Base-by-base conservation (phyloP, 2,329 filamentous ascomycete species). In the Sclerotinia trifoliorum region DNA sequence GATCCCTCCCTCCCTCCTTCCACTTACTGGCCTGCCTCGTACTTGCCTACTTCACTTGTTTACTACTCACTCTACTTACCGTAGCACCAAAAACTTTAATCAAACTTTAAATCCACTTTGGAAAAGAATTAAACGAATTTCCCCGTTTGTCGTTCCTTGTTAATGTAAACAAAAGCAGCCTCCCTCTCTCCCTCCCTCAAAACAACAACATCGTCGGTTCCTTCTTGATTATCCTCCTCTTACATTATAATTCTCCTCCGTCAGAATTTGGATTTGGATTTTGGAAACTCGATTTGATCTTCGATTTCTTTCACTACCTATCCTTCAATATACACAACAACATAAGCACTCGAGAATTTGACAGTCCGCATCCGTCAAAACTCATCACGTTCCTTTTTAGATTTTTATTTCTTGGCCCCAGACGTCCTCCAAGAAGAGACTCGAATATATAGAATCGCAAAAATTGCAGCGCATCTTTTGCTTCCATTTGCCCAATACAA, bases 201-300 rank as follows among this genome's bases (percentile, higher is more conserved):
- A 57, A 57, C 29, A 24, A 32, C 15, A 32, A 39, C n/a, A 26
- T 49, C 21, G 46, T 51, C 11, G 13, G 15, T 21, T 51, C 29
- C 60, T 49, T 35, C 32, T 29, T 51, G 13, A 58, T n/a, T n/a
- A 13, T n/a, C 26, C 24, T 6, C 3, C 15, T 19, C 13, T 15
- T 39, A n/a, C 5, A 39, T 56, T 17, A 39, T 39, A 35, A 57
- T 57, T 57, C 54, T 39, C 24, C 32, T 42, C 48, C 17, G 7
- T 19, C 61, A 42, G 32, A 64, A 49, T 54, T 55, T 44, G 15
- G 24, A 29, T 42, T 55, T 54, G 29, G 29, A 29, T 29, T 29
- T 51, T 55, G 35, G 62, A 55, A 65, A n/a, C 11, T 55, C 39
- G 35, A 55, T n/a, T 65, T 44, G 62, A 65, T 55, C 48, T 55